Evolutionary conservation across 2,329 filamentous ascomycete genomes (phyloP).

Genomic region (Alternaria alternata): DNA sequence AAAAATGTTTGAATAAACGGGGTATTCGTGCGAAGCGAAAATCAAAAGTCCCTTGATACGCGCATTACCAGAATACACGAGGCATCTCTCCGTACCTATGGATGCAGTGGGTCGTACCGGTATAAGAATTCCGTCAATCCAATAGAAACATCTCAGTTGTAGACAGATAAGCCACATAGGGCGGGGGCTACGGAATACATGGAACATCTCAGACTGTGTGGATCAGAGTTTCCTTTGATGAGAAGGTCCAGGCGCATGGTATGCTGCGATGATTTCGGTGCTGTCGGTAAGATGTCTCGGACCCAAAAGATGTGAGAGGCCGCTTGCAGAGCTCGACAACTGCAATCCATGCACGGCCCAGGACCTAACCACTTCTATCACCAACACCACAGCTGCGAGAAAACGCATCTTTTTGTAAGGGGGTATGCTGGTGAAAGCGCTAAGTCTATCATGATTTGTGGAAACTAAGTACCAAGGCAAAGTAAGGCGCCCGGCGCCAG

Average conservation of each 20-base stretch:
- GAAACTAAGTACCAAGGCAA: neutral
- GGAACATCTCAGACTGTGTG: neutral
- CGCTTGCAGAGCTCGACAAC: neutral
- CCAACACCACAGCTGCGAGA: neutral
- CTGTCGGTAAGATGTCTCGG: neutral
- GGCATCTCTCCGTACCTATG: neutral
- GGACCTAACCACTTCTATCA: neutral
- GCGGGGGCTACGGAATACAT: neutral
- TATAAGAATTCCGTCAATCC: neutral
- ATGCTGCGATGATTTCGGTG: neutral
- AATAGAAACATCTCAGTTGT: neutral
- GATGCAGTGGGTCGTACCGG: neutral
- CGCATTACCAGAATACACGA: neutral
- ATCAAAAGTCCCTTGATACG: neutral
- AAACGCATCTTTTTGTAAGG: neutral
- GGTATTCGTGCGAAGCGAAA: neutral
- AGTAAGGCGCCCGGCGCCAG: neutral
- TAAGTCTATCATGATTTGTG: neutral
- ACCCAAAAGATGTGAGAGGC: neutral
- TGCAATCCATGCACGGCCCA: neutral
- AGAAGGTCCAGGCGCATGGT: neutral
- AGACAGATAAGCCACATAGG: neutral
- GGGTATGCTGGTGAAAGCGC: neutral
- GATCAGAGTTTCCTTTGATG: neutral
- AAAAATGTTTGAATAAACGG: too few species aligned